Evolutionary conservation across 2,329 filamentous ascomycete species (phyloP).

Genomic region (Periconia sp.): DNA sequence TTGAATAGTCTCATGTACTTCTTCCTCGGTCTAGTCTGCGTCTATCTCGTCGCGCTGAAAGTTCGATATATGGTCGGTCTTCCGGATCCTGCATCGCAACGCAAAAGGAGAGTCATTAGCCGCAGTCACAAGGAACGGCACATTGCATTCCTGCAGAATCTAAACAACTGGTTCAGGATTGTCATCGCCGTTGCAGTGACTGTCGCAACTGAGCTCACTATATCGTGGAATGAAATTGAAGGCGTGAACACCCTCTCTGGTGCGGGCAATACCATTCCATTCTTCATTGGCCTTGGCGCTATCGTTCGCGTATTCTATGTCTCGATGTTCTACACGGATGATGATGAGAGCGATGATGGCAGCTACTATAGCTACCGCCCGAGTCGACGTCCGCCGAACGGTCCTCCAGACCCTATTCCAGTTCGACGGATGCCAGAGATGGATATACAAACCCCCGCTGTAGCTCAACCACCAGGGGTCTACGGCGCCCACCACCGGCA

Average conservation of each 20-base stretch:
- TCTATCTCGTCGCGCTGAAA: slow-evolving; percentile 18
- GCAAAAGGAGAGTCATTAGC: slow-evolving; percentile 3
- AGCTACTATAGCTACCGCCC: slow-evolving; percentile 6
- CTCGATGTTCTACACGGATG: slow-evolving; percentile 4
- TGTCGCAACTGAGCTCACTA: slow-evolving; percentile 22
- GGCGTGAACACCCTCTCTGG: slow-evolving; percentile 15
- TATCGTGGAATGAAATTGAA: slow-evolving; percentile 25
- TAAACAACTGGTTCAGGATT: slow-evolving; percentile 18
- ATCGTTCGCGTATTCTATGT: slow-evolving; percentile 23
- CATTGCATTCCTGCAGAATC: slow-evolving; percentile 16
- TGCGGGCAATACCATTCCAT: slow-evolving; percentile 26
- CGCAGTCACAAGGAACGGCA: slow-evolving; percentile 11
- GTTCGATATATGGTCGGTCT: slow-evolving; percentile 9
- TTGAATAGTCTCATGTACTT: slow-evolving; percentile 21
- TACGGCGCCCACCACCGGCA: too few relatives aligned
- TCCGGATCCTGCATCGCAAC: slow-evolving; percentile 5
- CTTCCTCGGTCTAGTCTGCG: slow-evolving; percentile 18
- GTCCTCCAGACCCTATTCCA: not conserved
- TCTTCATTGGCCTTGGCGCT: slow-evolving; percentile 20
- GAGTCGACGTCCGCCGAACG: not conserved
- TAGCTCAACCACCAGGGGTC: too few relatives aligned
- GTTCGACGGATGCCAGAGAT: not conserved
- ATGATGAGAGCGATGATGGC: slow-evolving; percentile 6
- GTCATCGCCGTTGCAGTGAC: slow-evolving; percentile 17
- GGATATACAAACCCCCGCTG: too few relatives aligned